These are phyloP conservation scores for Nothopassalora personata DNA, from an alignment of 2,329 filamentous ascomycete species.

Conservation along the genomic window DNA sequence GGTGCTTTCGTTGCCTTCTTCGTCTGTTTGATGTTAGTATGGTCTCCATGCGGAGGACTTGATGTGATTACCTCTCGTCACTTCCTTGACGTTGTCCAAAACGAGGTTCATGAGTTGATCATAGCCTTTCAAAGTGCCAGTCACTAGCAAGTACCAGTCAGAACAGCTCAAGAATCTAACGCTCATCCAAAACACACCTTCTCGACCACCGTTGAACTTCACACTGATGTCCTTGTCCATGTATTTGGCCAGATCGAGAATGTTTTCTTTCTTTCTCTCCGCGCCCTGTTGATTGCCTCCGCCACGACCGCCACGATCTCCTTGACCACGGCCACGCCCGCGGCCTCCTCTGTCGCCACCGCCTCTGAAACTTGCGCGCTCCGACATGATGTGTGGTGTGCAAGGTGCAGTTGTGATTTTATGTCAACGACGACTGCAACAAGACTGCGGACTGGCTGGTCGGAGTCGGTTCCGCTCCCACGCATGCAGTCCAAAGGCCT, in stretches of 20 bases:
- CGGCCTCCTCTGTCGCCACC: conserved; percentile 36
- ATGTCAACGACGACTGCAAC: background rate
- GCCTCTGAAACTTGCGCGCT: conserved; percentile 50
- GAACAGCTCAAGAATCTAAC: background rate
- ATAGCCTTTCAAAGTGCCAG: conserved; percentile 86
- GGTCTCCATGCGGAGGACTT: background rate
- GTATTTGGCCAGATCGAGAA: conserved; percentile 90
- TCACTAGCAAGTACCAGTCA: conserved; percentile 51
- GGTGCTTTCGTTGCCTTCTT: conserved; percentile 81
- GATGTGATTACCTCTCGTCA: conserved; percentile 65
- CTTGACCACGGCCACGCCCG: conserved; percentile 37
- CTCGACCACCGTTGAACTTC: conserved; percentile 92
- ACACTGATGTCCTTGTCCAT: conserved; percentile 94
- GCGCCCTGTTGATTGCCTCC: conserved; percentile 25
- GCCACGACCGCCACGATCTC: conserved; percentile 26
- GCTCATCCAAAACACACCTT: conserved; percentile 55
- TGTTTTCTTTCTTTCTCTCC: conserved; percentile 93
- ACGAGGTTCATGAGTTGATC: conserved; percentile 98
- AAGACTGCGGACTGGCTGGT: background rate
- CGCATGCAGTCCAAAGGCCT: background rate
- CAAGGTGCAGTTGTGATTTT: background rate
- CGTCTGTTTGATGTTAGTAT: conserved; percentile 55
- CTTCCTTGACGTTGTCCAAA: conserved; percentile 86
- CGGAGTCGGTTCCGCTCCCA: no score
- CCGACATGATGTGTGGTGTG: conserved; percentile 44